These are phyloP conservation scores for Suillus paluster DNA, from an alignment of 768 basidiomycete genomes.

Conservation along the genomic window DNA sequence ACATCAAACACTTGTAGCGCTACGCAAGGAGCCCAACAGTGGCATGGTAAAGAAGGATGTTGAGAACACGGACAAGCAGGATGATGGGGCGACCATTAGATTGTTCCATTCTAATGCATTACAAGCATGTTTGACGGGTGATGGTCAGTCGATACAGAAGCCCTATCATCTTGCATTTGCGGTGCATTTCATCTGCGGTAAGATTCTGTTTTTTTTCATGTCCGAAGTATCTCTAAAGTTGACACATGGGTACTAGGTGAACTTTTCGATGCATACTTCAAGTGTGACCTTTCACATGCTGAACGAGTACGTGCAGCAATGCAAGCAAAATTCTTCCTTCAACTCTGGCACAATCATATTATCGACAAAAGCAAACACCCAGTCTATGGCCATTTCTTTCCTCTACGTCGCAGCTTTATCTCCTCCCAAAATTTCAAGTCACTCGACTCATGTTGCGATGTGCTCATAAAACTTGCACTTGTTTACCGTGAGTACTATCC, in stretches of 20 bases:
- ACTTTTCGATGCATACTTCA: not conserved
- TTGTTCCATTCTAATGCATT: slow-evolving; percentile 27
- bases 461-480: slow-evolving; percentile 22
- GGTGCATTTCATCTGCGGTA: not conserved
- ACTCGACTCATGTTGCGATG: slow-evolving; percentile 33
- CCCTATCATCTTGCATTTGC: slow-evolving; percentile 13
- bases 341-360: not conserved
- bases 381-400: slow-evolving; percentile 21
- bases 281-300: not conserved
- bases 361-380: not conserved
- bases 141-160: slow-evolving; percentile 1
- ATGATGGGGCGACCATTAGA: slow-evolving; percentile 33
- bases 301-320: not conserved
- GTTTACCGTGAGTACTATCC: slow-evolving; percentile 24
- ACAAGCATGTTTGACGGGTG: slow-evolving; percentile 12
- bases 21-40: not conserved
- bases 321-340: not conserved
- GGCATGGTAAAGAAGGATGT: slow-evolving; percentile 26
- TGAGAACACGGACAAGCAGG: slow-evolving; percentile 33
- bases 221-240: not conserved
- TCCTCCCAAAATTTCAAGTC: slow-evolving; percentile 27
- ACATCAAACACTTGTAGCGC: not conserved
- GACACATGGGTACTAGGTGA: not conserved
- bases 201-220: not conserved
- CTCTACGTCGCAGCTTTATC: not conserved